Conservation (phyloP, 2,329 filamentous ascomycete species). For the Alternaria sp. region DNA sequence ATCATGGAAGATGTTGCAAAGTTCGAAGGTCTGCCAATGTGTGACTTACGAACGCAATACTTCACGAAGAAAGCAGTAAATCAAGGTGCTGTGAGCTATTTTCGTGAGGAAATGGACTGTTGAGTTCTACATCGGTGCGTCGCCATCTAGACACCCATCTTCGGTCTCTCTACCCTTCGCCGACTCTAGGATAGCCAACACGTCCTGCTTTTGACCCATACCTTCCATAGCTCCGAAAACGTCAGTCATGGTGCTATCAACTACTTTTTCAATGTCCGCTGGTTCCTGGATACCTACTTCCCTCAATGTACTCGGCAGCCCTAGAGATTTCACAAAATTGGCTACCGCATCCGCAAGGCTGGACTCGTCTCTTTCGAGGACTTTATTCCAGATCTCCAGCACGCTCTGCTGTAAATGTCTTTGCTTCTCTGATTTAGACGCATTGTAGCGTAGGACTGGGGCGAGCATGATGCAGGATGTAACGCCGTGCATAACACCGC, state of each 20-base stretch:
- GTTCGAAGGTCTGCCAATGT: conserved; percentile 13
- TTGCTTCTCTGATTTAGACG: conserved; percentile 19
- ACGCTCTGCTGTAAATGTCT: conserved; percentile 21
- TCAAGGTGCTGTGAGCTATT: neutral
- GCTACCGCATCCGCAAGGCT: conserved; percentile 32
- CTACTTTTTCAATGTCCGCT: conserved; percentile 28
- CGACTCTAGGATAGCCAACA: conserved; percentile 21
- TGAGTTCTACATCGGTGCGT: neutral
- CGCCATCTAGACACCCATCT: neutral
- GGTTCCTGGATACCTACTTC: conserved; percentile 30
- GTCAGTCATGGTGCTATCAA: conserved; percentile 35
- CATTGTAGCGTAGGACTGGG: conserved; percentile 28
- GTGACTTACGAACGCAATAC: conserved; percentile 10
- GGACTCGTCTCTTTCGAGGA: conserved; percentile 23
- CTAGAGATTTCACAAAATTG: conserved; percentile 27
- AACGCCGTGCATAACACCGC: conserved; percentile 33
- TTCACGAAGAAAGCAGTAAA: neutral
- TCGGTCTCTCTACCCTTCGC: conserved; percentile 10
- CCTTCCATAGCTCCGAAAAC: conserved; percentile 17
- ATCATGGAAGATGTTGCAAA: conserved; percentile 20
- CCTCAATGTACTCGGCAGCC: conserved; percentile 28
- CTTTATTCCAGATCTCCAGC: conserved; percentile 30
- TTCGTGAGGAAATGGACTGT: too few relatives aligned
- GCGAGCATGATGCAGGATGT: conserved; percentile 34
- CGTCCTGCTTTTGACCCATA: conserved; percentile 16